These are phyloP conservation scores for Coemansia asiatica DNA, from an alignment of 192 early-diverging fungal genomes.

Conservation along the genomic window DNA sequence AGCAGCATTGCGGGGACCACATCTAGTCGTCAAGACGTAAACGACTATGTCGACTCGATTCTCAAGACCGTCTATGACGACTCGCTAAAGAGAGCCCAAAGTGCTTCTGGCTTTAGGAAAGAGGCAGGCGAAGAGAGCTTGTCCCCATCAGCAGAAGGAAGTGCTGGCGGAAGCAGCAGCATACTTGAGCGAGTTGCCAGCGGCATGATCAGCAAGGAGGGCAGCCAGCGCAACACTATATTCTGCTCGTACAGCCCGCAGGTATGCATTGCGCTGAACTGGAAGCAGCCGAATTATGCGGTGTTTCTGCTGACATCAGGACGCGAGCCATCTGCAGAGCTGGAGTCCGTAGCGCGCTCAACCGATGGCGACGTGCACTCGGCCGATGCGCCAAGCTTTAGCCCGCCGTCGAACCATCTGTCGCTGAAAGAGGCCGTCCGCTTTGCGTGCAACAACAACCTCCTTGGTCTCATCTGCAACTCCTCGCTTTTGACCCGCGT, in stretches of 20 bases:
- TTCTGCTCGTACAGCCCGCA: constrained; percentile 90
- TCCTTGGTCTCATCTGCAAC: constrained; percentile 91
- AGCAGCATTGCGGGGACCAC: constrained; percentile 37
- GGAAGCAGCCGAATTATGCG: constrained; percentile 98
- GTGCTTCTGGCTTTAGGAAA: not conserved
- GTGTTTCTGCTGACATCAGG: constrained; percentile 92
- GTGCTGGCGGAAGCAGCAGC: not conserved
- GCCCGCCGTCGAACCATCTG: constrained; percentile 22
- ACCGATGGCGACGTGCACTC: constrained; percentile 19
- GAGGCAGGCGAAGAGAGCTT: not conserved
- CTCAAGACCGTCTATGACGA: constrained; percentile 84
- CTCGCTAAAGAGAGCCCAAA: constrained; percentile 36
- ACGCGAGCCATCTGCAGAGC: constrained; percentile 48
- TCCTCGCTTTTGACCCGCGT: constrained; percentile 89
- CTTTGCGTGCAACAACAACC: constrained; percentile 88
- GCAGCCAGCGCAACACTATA: constrained; percentile 63
- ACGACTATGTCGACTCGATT: constrained; percentile 84
- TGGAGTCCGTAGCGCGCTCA: constrained; percentile 48
- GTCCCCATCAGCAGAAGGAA: constrained; percentile 2
- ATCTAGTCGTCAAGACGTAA: constrained; percentile 62
- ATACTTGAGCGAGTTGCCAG: constrained; percentile 14
- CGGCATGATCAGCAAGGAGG: constrained; percentile 18
- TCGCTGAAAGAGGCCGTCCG: constrained; percentile 92
- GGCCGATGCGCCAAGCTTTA: constrained; percentile 37
- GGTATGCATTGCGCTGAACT: constrained; percentile 92